Conservation (phyloP, 345 rosid genomes). For the Corchorus olitorius region DNA sequence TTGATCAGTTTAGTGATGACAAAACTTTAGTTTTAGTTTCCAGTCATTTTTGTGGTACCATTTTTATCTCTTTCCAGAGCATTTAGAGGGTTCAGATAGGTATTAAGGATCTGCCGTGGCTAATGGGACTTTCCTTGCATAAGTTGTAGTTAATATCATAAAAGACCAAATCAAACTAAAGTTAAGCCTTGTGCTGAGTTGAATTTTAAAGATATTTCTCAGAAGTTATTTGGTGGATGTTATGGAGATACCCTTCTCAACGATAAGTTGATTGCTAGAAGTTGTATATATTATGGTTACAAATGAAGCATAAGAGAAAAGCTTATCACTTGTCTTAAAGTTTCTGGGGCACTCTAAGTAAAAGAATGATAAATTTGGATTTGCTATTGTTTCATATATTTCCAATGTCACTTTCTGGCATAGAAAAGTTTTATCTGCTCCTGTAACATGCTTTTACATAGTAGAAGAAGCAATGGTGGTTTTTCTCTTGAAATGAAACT, state of each 20-base stretch:
- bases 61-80: background rate
- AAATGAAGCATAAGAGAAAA: background rate
- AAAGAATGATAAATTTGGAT: background rate
- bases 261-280: background rate
- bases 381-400: background rate
- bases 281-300: background rate
- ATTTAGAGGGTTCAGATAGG: background rate
- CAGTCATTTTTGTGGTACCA: background rate
- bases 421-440: background rate
- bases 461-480: background rate
- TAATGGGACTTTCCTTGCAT: background rate
- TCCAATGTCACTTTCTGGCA: background rate
- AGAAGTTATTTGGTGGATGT: background rate
- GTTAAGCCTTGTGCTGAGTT: background rate
- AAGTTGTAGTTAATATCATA: slow-evolving; percentile 1
- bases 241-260: background rate
- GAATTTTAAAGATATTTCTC: background rate
- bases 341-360: background rate
- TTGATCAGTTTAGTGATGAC: background rate
- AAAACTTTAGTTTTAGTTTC: slow-evolving; percentile 14
- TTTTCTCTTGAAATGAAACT: background rate
- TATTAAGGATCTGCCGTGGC: background rate
- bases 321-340: background rate
- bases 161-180: background rate
- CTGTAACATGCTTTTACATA: background rate